Percentiles rank a stretch among this genome's conserved stretches.
Conservation (phyloP, 805 yeast species). For the Candida tammaniensis region DNA sequence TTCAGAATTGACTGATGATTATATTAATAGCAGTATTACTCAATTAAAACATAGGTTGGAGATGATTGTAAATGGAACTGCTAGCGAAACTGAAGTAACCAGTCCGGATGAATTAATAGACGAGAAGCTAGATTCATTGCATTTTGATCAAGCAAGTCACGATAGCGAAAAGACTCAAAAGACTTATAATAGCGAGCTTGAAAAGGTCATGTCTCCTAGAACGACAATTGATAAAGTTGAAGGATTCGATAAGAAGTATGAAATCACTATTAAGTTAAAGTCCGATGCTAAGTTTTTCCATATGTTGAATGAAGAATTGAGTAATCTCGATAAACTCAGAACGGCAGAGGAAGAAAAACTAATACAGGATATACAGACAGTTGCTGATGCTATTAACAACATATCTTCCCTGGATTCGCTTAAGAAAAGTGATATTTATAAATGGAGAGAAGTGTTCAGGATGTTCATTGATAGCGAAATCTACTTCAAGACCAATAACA, state of each 20-base stretch:
- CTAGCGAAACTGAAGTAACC: conserved; percentile 9
- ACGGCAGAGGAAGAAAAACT: conserved; percentile 42
- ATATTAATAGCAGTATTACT: conserved; percentile 18
- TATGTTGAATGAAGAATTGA: conserved; percentile 54
- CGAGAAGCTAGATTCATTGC: no score
- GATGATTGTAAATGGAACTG: conserved; percentile 9
- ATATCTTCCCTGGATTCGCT: conserved; percentile 30
- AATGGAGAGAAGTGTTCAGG: conserved; percentile 69
- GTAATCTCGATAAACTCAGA: conserved; percentile 45
- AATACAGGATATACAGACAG: conserved; percentile 37
- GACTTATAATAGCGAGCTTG: background rate
- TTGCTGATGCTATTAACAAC: conserved; percentile 39
- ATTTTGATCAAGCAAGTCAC: conserved; percentile 5
- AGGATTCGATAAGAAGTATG: conserved; percentile 14
- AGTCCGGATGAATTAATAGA: no score
- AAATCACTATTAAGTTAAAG: conserved; percentile 42
- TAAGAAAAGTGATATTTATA: conserved; percentile 53
- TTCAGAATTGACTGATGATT: conserved; percentile 25
- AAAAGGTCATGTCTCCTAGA: conserved; percentile 1
- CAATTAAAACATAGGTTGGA: conserved; percentile 11
- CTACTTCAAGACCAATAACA: conserved; percentile 53
- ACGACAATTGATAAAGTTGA: conserved; percentile 6
- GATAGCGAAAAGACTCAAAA: background rate
- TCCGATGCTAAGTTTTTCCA: conserved; percentile 61
- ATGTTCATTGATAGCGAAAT: conserved; percentile 65